These are phyloP conservation scores for Neurospora sp. DNA, from an alignment of 495 filamentous ascomycete species.

Conservation along the genomic window DNA sequence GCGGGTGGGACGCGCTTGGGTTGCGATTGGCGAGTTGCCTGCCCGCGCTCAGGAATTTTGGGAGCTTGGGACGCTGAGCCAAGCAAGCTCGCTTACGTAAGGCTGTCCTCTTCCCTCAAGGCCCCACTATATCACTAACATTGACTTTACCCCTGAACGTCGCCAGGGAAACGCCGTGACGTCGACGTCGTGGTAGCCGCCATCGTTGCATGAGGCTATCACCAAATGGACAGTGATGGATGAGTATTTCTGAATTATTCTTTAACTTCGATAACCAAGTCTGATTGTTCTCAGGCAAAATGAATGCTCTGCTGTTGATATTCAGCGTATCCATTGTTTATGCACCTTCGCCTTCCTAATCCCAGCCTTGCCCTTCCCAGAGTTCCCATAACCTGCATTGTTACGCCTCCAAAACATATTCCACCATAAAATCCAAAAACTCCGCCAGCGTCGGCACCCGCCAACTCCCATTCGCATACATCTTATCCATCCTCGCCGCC, in stretches of 20 bases:
- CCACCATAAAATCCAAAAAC: slow-evolving; percentile 35
- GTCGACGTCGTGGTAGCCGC: neutral
- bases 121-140: neutral
- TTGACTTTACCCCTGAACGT: neutral
- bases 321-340: neutral
- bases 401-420: slow-evolving; percentile 23
- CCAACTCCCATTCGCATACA: slow-evolving; percentile 14
- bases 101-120: neutral
- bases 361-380: neutral
- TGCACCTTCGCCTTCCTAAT: neutral
- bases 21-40: neutral
- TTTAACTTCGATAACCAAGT: too few species aligned
- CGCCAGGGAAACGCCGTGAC: neutral
- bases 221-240: neutral
- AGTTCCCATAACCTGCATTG: slow-evolving; percentile 7
- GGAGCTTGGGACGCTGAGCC: neutral
- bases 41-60: slow-evolving; percentile 1
- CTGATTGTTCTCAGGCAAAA: neutral
- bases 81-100: slow-evolving; percentile 1
- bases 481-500: slow-evolving; percentile 15
- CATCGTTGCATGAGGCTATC: neutral
- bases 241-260: neutral
- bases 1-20: neutral
- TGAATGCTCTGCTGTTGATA: neutral
- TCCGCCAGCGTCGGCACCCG: slow-evolving; percentile 32